Percentiles rank a stretch among this genome's conserved stretches.
phyloP scores from a whole-genome alignment of 768 basidiomycete genomes.

The Tricholoma bakamatsutake region DNA sequence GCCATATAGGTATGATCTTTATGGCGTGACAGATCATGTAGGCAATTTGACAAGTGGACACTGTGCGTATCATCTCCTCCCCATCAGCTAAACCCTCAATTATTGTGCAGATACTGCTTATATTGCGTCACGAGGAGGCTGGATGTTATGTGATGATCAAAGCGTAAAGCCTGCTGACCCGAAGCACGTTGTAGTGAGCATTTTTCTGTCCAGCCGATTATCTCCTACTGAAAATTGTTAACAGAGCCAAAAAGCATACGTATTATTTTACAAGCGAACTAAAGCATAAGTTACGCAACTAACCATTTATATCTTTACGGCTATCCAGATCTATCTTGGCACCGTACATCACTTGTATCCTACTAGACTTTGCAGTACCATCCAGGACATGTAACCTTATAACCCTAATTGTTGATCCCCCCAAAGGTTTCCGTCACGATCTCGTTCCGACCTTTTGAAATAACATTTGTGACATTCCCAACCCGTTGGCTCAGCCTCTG shows the following conservation, averaged over 20 bases:
- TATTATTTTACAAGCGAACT: constrained; percentile 74
- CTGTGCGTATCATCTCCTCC: constrained; percentile 51
- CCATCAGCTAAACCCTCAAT: constrained; percentile 1
- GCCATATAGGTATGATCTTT: constrained; percentile 90
- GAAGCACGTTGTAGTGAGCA: constrained; percentile 77
- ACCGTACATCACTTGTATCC: constrained; percentile 17
- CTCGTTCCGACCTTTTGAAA: constrained; percentile 29
- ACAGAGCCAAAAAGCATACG: constrained; percentile 63
- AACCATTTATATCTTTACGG: constrained; percentile 21
- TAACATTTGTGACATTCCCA: constrained; percentile 47
- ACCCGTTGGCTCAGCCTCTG: constrained; percentile 4
- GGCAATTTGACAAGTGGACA: constrained; percentile 94
- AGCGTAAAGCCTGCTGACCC: constrained; percentile 68
- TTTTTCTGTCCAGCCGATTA: neutral
- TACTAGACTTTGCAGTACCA: constrained; percentile 20
- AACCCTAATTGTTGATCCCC: constrained; percentile 27
- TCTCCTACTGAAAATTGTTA: neutral
- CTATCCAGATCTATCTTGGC: constrained; percentile 11
- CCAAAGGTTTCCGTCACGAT: constrained; percentile 20
- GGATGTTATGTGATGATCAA: constrained; percentile 94
- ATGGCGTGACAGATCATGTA: constrained; percentile 94
- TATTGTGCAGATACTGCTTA: constrained; percentile 77
- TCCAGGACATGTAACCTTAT: constrained; percentile 34
- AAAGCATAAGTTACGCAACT: constrained; percentile 34
- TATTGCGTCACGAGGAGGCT: constrained; percentile 79